Evolutionary conservation across 306 rosid species (phyloP).

Genomic region (Vigna nakashimae): DNA sequence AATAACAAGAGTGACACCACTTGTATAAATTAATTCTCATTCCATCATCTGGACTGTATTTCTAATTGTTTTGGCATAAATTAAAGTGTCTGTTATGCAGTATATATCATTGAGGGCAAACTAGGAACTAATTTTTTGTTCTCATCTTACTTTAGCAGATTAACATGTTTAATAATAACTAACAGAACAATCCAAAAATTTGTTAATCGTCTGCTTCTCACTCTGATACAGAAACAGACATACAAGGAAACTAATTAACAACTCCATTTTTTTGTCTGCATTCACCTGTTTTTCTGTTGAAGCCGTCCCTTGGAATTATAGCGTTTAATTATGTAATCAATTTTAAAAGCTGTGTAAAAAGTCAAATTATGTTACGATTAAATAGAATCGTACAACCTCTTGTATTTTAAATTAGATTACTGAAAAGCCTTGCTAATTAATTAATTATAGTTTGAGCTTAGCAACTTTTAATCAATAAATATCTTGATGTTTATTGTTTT

Average conservation of each 20-base stretch:
- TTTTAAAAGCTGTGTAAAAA: neutral
- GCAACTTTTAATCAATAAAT: neutral
- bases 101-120: neutral
- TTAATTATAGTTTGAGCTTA: neutral
- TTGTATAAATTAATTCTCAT: no score
- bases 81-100: neutral
- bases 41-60: no score
- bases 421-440: neutral
- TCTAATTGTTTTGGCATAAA: neutral
- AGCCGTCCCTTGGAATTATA: neutral
- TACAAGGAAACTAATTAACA: neutral
- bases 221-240: conserved; percentile 1
- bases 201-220: neutral
- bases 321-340: neutral
- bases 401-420: neutral
- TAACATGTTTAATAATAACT: no score
- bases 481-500: no score
- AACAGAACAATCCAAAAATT: no score
- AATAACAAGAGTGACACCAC: no score
- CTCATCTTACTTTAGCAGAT: no score
- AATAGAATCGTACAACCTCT: neutral
- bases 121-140: neutral
- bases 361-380: conserved; percentile 4
- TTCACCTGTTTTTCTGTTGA: conserved; percentile 15
- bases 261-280: neutral